These are phyloP conservation scores for Saccharomycopsis fodiens DNA, from an alignment of 805 yeast genomes.

Conservation along the genomic window DNA sequence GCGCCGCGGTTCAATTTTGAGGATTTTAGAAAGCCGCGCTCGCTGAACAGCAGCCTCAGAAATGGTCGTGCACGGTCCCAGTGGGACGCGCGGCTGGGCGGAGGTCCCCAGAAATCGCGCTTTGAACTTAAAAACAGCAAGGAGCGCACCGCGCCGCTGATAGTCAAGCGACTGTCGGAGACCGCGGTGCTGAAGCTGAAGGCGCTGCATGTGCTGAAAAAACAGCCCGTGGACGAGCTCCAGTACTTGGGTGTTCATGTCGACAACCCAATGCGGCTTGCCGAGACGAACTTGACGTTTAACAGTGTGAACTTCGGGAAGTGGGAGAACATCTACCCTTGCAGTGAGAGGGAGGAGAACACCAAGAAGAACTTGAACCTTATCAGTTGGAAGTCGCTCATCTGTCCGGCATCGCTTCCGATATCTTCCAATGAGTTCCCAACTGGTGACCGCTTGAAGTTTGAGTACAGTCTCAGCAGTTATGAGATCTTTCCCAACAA, in stretches of 20 bases:
- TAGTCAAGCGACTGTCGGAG: neutral
- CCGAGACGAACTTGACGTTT: slow-evolving; percentile 35
- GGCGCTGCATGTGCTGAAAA: neutral
- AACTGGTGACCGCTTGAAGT: slow-evolving; percentile 45
- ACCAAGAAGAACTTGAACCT: slow-evolving; percentile 38
- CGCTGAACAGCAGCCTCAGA: neutral
- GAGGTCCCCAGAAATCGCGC: neutral
- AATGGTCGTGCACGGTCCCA: neutral
- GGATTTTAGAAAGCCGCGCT: neutral
- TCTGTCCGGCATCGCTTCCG: slow-evolving; percentile 92
- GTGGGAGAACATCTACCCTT: slow-evolving; percentile 88
- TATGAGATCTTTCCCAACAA: slow-evolving; percentile 18
- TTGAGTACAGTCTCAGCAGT: slow-evolving; percentile 4
- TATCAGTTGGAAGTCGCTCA: slow-evolving; percentile 88
- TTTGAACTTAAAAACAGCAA: slow-evolving; percentile 5
- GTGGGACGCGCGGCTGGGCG: neutral
- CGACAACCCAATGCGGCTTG: slow-evolving; percentile 61
- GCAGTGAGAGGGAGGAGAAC: neutral
- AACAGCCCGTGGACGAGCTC: neutral
- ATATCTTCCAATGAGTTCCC: slow-evolving; percentile 77
- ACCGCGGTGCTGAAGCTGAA: slow-evolving; percentile 26
- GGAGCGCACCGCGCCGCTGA: slow-evolving; percentile 10
- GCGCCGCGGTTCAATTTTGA: neutral
- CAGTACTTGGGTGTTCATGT: slow-evolving; percentile 45
- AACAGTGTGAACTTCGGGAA: slow-evolving; percentile 62